Percentiles rank a stretch among this genome's conserved stretches.
Evolutionary conservation across 164 flowering plant species (phyloP).

Genomic region (Santalum album): DNA sequence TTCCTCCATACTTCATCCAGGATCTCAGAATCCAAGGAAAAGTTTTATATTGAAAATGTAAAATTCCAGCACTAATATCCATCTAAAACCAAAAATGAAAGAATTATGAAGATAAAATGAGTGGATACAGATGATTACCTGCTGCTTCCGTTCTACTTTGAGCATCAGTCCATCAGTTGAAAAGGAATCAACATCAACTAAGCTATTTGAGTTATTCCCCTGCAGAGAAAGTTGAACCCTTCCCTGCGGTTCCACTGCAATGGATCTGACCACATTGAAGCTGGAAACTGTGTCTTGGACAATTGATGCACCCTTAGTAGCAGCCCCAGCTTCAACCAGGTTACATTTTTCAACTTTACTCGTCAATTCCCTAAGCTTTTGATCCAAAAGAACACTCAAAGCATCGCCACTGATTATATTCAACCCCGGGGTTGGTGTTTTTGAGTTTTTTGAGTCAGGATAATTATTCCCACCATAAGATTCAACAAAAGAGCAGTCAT

Average conservation of each 20-base stretch:
- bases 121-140: slow-evolving; percentile 18
- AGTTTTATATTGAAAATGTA: too few species aligned
- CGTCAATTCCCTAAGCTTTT: slow-evolving; percentile 48
- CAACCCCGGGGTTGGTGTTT: slow-evolving; percentile 16
- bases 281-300: slow-evolving; percentile 1
- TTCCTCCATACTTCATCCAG: too few species aligned
- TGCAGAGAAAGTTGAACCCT: slow-evolving; percentile 11
- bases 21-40: too few species aligned
- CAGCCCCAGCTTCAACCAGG: slow-evolving; percentile 5
- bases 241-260: slow-evolving; percentile 6
- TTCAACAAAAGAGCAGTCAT: slow-evolving; percentile 7
- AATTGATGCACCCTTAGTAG: slow-evolving; percentile 5
- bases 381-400: slow-evolving; percentile 52
- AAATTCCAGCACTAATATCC: too few species aligned
- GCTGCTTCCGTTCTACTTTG: slow-evolving; percentile 12
- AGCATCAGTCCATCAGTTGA: slow-evolving; percentile 10
- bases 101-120: too few species aligned
- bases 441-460: slow-evolving; percentile 5
- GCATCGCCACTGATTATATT: slow-evolving; percentile 31
- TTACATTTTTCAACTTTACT: slow-evolving; percentile 23
- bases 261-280: background rate
- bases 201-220: slow-evolving; percentile 12
- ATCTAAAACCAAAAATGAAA: too few species aligned
- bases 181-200: slow-evolving; percentile 13
- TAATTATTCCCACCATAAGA: slow-evolving; percentile 9